Conservation (phyloP, 2,329 filamentous ascomycete species). For the Septoria linicola region DNA sequence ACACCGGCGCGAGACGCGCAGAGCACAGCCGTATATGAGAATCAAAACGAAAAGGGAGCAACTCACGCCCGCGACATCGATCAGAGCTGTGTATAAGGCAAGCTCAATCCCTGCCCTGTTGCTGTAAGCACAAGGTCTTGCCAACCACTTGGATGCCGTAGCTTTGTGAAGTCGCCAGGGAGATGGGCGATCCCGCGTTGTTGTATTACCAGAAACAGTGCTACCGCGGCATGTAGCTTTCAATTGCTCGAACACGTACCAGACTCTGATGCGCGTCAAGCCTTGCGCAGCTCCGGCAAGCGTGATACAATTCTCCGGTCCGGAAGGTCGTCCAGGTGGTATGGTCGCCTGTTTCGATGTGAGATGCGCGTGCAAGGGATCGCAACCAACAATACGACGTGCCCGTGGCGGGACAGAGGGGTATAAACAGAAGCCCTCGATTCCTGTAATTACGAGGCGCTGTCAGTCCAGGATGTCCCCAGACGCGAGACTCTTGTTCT, state of each 20-base stretch:
- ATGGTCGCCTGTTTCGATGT: conserved; percentile 5
- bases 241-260: conserved; percentile 9
- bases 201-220: conserved; percentile 16
- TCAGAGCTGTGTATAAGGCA: conserved; percentile 22
- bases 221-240: conserved; percentile 17
- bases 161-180: conserved; percentile 17
- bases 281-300: conserved; percentile 4
- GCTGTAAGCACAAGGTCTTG: conserved; percentile 26
- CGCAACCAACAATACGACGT: background rate
- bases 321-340: conserved; percentile 3
- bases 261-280: conserved; percentile 14
- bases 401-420: background rate
- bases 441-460: conserved; percentile 19
- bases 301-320: conserved; percentile 15
- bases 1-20: conserved; percentile 1
- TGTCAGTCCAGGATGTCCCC: conserved; percentile 17
- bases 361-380: conserved; percentile 1
- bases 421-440: conserved; percentile 4
- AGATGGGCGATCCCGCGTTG: conserved; percentile 17
- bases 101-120: conserved; percentile 26
- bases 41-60: conserved; percentile 9
- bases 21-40: conserved; percentile 2
- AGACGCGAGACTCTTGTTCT: conserved; percentile 4
- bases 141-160: conserved; percentile 8
- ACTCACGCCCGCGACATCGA: conserved; percentile 30